Evolutionary conservation across 768 basidiomycete species (phyloP).

Genomic region (Mycena indigotica): DNA sequence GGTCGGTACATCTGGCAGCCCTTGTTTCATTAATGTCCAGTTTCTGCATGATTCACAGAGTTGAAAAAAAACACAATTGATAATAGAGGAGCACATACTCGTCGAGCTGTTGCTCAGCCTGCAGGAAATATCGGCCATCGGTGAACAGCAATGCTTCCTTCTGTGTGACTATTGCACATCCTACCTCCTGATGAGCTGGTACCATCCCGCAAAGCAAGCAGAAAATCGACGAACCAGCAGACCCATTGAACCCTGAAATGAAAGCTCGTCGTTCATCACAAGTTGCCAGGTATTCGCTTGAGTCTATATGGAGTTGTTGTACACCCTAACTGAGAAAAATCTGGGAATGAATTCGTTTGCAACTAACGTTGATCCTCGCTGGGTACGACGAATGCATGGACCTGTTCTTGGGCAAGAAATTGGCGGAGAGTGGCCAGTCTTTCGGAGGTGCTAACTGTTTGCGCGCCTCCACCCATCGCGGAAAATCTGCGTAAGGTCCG

Average conservation of each 20-base stretch:
- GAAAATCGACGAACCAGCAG: constrained; percentile 73
- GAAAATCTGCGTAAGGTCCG: not conserved
- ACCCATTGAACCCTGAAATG: constrained; percentile 94
- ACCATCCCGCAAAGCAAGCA: not conserved
- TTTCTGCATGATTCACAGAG: constrained; percentile 64
- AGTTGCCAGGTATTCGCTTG: constrained; percentile 84
- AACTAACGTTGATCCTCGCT: constrained; percentile 89
- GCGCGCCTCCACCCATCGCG: constrained; percentile 27
- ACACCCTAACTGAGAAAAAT: constrained; percentile 1
- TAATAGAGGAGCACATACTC: constrained; percentile 44
- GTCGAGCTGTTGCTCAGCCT: constrained; percentile 89
- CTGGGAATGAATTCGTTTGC: too few species aligned
- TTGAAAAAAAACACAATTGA: too few species aligned
- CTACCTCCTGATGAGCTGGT: constrained; percentile 37
- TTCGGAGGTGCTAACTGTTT: constrained; percentile 47
- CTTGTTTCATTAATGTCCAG: constrained; percentile 94
- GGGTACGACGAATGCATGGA: constrained; percentile 81
- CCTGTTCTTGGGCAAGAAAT: constrained; percentile 34
- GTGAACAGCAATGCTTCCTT: constrained; percentile 84
- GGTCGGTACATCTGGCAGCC: constrained; percentile 82
- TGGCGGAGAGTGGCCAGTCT: constrained; percentile 53
- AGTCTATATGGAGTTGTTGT: constrained; percentile 50
- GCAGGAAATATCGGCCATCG: constrained; percentile 93
- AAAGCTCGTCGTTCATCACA: constrained; percentile 84
- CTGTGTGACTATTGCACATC: constrained; percentile 74